Base-by-base conservation (phyloP, 176 grass and related monocot species). In the Triticum dicoccoides region DNA sequence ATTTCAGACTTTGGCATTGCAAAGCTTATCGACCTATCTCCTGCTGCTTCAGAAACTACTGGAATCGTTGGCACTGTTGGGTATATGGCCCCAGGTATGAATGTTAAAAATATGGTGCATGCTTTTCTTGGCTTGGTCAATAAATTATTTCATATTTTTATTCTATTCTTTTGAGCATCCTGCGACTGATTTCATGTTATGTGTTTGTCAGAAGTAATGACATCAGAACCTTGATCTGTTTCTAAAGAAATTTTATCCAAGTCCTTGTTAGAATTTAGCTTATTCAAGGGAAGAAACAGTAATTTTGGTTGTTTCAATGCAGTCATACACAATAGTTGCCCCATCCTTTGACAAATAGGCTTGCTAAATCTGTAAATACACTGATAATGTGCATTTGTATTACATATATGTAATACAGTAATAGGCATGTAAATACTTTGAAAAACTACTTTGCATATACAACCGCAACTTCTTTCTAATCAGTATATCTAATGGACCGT, bases 1-100 rank as follows among this genome's bases (percentile, higher is more conserved):
- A 95, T 98, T 39, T 95, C 95, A 51, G 95, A 98, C 87, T 98
- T 98, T 89, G 95, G 95, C 77, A 91, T 93, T 56, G 95, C 94
- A 42, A 97, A 92, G 77, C 76, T 96, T 24, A 81, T 97, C 37
- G 84, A 91, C 58, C 84, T 85, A n/a, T 79, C 79, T 78, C 83
- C 91, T 73, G 80, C 58, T 83, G 81, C 88, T 37, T 17, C 73
- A 33, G 86, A 88, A 42, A 91, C 88, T 23, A 89, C 90, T 84
- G 90, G 92, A 39, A 70, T 94, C 11, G 58, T 92, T 71, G 95
- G 95, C n/a, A 97, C 95, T 35, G 33, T 88, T 52, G 95, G 95
- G 58, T 97, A 92, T 87, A 92, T 97, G 71, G 88, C 95, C 49
- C 95, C 95, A 92, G 95, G 95, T 97, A 79, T 76, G n/a, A 29